Conservation (phyloP, 2,329 filamentous ascomycete genomes). For the Trichoderma asperellum region DNA sequence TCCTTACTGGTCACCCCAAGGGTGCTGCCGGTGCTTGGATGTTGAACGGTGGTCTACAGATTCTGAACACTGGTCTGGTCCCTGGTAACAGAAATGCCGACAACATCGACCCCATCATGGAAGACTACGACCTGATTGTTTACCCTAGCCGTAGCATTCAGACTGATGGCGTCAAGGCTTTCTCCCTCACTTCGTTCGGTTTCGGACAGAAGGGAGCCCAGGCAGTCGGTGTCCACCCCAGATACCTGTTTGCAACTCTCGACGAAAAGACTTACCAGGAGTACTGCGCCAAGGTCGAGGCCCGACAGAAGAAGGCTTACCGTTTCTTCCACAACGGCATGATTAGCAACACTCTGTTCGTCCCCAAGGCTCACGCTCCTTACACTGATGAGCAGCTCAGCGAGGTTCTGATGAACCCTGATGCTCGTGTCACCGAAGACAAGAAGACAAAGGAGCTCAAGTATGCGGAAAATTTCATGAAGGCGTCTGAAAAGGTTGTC, state of each 20-base stretch:
- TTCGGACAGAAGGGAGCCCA: conserved; percentile 99
- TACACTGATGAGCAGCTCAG: conserved; percentile 87
- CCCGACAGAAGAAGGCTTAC: conserved; percentile 98
- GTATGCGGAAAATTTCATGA: conserved; percentile 72
- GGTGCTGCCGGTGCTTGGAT: conserved; percentile 99
- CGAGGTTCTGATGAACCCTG: conserved; percentile 90
- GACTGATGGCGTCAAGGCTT: conserved; percentile 97
- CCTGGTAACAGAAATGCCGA: conserved; percentile 98
- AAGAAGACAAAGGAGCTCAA: conserved; percentile 82
- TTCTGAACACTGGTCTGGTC: conserved; percentile 90
- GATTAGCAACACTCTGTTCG: conserved; percentile 97
- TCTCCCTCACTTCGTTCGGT: conserved; percentile 98
- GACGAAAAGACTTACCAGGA: conserved; percentile 79
- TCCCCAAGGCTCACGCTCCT: conserved; percentile 88
- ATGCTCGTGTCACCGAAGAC: conserved; percentile 81
- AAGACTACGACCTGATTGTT: conserved; percentile 96
- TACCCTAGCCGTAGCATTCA: conserved; percentile 95
- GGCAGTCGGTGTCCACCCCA: conserved; percentile 94
- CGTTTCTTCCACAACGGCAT: conserved; percentile 97
- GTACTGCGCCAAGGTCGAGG: conserved; percentile 87
- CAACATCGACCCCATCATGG: conserved; percentile 94
- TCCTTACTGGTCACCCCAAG: conserved; percentile 97
- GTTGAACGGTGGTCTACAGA: conserved; percentile 97
- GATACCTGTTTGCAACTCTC: conserved; percentile 93
- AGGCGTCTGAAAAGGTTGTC: conserved; percentile 61